Evolutionary conservation across 345 rosid genomes (phyloP).

Genomic region (Hibiscus tridactylites): DNA sequence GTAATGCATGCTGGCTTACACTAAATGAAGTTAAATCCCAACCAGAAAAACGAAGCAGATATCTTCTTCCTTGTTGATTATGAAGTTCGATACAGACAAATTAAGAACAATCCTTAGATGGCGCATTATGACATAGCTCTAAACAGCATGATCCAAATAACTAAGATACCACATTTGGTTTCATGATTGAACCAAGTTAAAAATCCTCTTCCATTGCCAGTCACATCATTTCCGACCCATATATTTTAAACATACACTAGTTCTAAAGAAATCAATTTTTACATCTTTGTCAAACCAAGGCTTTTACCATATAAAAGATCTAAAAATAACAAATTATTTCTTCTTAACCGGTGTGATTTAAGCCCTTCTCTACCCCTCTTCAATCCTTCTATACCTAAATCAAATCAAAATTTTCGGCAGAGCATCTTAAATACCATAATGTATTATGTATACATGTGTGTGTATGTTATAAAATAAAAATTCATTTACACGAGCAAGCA

Average conservation of each 20-base stretch:
- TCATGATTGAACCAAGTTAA: not conserved
- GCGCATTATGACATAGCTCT: not conserved
- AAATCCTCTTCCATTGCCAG: not conserved
- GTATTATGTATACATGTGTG: too few species aligned
- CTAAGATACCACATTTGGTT: not conserved
- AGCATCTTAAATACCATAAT: not conserved
- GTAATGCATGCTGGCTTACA: not conserved
- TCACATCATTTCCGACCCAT: not conserved
- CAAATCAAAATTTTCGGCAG: not conserved
- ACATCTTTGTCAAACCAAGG: not conserved
- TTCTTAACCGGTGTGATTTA: not conserved
- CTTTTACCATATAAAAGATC: not conserved
- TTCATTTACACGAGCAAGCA: not conserved
- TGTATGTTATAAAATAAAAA: not conserved
- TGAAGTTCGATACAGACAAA: not conserved
- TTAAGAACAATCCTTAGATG: not conserved
- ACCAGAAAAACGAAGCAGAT: not conserved
- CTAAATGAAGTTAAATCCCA: not conserved
- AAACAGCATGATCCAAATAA: not conserved
- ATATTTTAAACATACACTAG: not conserved
- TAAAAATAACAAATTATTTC: not conserved
- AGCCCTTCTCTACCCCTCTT: not conserved
- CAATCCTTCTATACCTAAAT: not conserved
- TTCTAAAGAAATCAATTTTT: not conserved
- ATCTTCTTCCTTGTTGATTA: not conserved